These are phyloP conservation scores for Stephania yunnanensis DNA, from an alignment of 164 flowering plant species.

Conservation along the genomic window DNA sequence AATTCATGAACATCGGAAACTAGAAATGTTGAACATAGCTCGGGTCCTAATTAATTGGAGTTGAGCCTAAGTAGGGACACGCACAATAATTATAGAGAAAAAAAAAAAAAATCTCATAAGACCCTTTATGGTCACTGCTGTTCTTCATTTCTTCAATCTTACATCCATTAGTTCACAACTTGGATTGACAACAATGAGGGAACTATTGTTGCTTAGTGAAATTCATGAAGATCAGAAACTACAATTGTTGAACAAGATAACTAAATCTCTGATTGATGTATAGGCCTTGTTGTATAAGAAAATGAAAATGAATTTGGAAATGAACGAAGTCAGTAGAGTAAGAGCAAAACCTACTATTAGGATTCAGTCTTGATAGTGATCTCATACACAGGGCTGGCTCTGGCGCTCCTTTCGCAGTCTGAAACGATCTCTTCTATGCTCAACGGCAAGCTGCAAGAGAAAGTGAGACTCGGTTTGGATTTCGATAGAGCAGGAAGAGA, in stretches of 20 bases:
- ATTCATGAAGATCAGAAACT: too few species aligned
- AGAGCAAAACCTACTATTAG: not conserved
- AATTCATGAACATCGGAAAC: too few species aligned
- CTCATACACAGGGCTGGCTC: conserved; percentile 20
- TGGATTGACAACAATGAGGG: not conserved
- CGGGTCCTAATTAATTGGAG: too few species aligned
- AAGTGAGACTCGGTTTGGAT: conserved; percentile 61
- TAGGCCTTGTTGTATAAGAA: not conserved
- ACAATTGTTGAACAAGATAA: not conserved
- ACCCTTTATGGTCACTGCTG: not conserved
- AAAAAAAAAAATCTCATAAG: too few species aligned
- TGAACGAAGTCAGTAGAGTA: not conserved
- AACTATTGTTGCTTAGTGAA: not conserved
- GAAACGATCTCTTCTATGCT: conserved; percentile 66
- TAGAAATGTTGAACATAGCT: too few species aligned
- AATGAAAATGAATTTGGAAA: not conserved
- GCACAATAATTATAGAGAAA: not conserved
- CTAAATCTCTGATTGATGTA: not conserved
- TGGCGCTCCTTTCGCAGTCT: conserved; percentile 38
- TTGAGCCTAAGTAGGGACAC: not conserved
- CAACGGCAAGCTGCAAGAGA: conserved; percentile 49
- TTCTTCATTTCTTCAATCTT: not conserved
- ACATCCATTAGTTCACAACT: not conserved
- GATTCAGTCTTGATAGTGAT: conserved; percentile 28
- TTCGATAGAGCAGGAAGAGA: conserved; percentile 44